Base-by-base conservation (phyloP, 306 rosid species). In the Inga leiocalycina region DNA sequence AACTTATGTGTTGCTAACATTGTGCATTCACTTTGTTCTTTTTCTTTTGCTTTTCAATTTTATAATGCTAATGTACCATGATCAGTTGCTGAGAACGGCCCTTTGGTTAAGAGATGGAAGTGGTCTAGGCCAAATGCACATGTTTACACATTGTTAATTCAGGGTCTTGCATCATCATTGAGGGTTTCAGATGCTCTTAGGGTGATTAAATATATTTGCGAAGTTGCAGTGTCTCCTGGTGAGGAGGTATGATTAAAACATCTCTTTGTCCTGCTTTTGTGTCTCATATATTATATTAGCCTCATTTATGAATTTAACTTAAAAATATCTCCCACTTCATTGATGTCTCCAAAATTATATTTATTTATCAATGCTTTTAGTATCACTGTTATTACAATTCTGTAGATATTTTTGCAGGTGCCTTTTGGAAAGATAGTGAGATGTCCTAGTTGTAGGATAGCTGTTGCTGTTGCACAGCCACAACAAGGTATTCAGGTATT, bases 401-500 rank as follows among this genome's bases (percentile, higher is more conserved):
- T 64, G 16, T 78, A 70, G 19, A 16, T 76, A 67, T 71, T 81
- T 61, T 82, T 85, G 82, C 78, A 96, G 99, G 97, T 94, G 20
- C 99, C 90, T 15, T 96, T 96, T 86, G 99, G 99, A 75, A 96
- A 92, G 90, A 91, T 96, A 71, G 97, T 96, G 51, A 91, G 90
- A 57, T 96, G 99, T 86, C 99, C 99, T 76, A 91, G 88, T 85
- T 96, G 98, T 89, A 85, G 66, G 88, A 72, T 94, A 80, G 98
- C 99, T 78, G 85, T 92, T 61, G 93, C 92, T 67, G 98, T 96
- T 87, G 97, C 98, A 45, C 99, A 96, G 87, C 99, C 98, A 15
- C 98, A 96, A 48, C 96, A 92, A 81, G 99, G 99, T 81, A 90
- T 96, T 86, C 98, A 96, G 97, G 99, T 93, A 89, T 64, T 78